These are phyloP conservation scores for Quercus gilva DNA, from an alignment of 306 rosid genomes.

Conservation along the genomic window DNA sequence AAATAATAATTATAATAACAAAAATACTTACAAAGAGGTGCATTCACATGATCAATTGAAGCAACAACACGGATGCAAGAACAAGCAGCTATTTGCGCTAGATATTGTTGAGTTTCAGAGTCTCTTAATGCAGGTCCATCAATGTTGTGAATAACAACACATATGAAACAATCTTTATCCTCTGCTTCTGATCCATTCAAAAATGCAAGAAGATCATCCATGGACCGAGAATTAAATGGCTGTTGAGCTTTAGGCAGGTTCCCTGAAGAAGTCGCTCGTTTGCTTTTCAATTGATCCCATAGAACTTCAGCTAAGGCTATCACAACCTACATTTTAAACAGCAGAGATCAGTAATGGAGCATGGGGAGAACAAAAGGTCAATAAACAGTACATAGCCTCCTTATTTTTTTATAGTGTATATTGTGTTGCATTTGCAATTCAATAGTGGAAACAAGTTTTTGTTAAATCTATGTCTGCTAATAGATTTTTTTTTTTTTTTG, in stretches of 20 bases:
- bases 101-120: slow-evolving; percentile 71
- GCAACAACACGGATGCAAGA: slow-evolving; percentile 66
- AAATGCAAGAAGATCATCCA: slow-evolving; percentile 75
- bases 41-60: slow-evolving; percentile 81
- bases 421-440: background rate
- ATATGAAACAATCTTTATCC: slow-evolving; percentile 48
- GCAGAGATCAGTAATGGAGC: slow-evolving; percentile 2
- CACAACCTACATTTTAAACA: slow-evolving; percentile 50
- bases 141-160: slow-evolving; percentile 76
- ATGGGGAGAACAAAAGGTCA: slow-evolving; percentile 3
- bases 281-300: slow-evolving; percentile 67
- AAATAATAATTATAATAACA: background rate
- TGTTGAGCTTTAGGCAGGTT: slow-evolving; percentile 47
- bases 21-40: slow-evolving; percentile 70
- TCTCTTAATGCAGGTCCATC: slow-evolving; percentile 94
- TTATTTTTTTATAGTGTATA: background rate
- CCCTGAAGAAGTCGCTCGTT: slow-evolving; percentile 33
- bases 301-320: slow-evolving; percentile 69
- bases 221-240: slow-evolving; percentile 61
- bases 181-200: slow-evolving; percentile 56
- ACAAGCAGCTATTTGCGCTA: slow-evolving; percentile 78
- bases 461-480: background rate
- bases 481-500: too few relatives aligned
- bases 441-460: background rate
- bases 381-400: background rate